Conservation (phyloP, 108 stramenopile genomes). For the Fragilaria crotonensis region DNA sequence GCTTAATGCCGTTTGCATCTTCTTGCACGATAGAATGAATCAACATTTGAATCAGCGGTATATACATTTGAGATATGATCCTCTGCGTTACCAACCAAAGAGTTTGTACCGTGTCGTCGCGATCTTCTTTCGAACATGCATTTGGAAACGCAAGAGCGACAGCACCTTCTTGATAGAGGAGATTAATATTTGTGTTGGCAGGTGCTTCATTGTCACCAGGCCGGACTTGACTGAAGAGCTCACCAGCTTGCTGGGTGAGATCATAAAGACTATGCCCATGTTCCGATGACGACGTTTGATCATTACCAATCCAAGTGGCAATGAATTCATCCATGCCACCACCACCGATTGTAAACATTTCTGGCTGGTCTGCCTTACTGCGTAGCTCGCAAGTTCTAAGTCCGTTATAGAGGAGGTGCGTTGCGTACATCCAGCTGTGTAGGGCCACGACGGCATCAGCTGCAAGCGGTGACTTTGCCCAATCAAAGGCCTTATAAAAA, state of each 20-base stretch:
- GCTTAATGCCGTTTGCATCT: slow-evolving; percentile 21
- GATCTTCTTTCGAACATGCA: slow-evolving; percentile 31
- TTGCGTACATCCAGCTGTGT: slow-evolving; percentile 62
- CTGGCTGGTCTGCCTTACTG: slow-evolving; percentile 46
- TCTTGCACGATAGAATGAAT: slow-evolving; percentile 42
- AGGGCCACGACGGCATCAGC: slow-evolving; percentile 48
- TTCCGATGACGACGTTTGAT: slow-evolving; percentile 37
- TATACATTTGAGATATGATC: slow-evolving; percentile 52
- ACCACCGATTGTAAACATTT: slow-evolving; percentile 26
- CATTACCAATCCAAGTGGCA: slow-evolving; percentile 67
- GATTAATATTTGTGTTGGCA: slow-evolving; percentile 48
- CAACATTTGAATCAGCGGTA: slow-evolving; percentile 67
- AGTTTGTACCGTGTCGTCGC: slow-evolving; percentile 29
- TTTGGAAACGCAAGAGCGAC: slow-evolving; percentile 15
- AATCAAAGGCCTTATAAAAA: slow-evolving; percentile 29
- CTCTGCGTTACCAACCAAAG: slow-evolving; percentile 48
- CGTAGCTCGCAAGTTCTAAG: slow-evolving; percentile 44
- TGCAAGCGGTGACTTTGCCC: slow-evolving; percentile 17
- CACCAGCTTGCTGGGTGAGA: slow-evolving; percentile 41
- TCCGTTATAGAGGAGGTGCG: slow-evolving; percentile 53
- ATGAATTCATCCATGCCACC: slow-evolving; percentile 71
- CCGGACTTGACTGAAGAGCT: slow-evolving; percentile 28
- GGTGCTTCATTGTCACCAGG: slow-evolving; percentile 30
- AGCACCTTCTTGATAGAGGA: slow-evolving; percentile 53
- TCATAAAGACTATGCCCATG: slow-evolving; percentile 67